Conservation (phyloP, 176 grass and related monocot genomes). For the Bonia amplexicaulis region DNA sequence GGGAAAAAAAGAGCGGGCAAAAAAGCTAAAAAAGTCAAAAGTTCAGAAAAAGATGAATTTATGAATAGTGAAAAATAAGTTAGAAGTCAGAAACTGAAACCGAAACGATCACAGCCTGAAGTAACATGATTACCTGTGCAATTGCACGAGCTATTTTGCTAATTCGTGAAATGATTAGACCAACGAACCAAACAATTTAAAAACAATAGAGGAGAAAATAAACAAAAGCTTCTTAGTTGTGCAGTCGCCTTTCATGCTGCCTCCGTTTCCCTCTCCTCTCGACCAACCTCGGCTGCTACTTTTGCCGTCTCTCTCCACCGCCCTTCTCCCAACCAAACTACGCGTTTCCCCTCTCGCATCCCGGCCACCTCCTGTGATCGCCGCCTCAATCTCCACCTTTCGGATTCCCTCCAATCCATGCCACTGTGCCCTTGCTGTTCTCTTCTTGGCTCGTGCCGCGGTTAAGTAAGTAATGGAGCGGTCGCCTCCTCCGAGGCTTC, state of each 20-base stretch:
- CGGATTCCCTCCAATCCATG: background rate
- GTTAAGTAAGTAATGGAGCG: constrained; percentile 14
- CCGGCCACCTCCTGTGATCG: background rate
- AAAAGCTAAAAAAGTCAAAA: too few species aligned
- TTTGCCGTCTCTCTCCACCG: constrained; percentile 27
- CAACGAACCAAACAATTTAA: background rate
- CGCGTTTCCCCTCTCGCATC: constrained; percentile 15
- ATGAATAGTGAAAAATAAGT: too few species aligned
- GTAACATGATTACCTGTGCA: too few species aligned
- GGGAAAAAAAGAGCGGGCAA: too few species aligned
- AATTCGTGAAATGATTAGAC: constrained; percentile 24
- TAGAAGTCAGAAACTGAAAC: too few species aligned
- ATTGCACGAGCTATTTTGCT: too few species aligned
- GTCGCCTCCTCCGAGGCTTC: background rate
- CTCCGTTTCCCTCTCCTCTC: constrained; percentile 21
- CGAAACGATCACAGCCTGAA: too few species aligned
- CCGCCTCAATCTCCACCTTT: background rate
- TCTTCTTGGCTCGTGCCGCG: background rate
- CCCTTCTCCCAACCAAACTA: constrained; percentile 29
- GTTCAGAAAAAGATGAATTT: too few species aligned
- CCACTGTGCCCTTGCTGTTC: background rate
- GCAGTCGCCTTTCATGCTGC: constrained; percentile 44
- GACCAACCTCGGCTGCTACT: constrained; percentile 33
- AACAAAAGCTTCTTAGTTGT: constrained; percentile 21
- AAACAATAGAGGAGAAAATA: background rate